A percentile compares a stretch with the other conserved stretches of the same genome.
Conservation (phyloP, 257 asterid genomes). For the Rhazya stricta region DNA sequence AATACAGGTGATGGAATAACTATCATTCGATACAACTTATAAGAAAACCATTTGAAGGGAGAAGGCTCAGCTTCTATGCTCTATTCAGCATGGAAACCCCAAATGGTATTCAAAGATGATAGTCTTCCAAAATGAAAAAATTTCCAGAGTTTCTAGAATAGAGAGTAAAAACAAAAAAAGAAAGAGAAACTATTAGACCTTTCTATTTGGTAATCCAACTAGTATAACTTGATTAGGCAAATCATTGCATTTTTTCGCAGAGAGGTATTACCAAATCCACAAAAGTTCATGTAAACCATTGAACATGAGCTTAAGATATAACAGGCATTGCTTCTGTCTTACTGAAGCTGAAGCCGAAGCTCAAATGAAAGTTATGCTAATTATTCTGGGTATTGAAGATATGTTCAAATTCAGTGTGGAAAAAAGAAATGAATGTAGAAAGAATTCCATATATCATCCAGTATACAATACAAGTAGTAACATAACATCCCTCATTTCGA, state of each 20-base stretch:
- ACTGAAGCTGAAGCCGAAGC: slow-evolving; percentile 2
- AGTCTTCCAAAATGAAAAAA: not conserved
- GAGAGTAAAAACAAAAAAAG: not conserved
- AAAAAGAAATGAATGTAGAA: slow-evolving; percentile 1
- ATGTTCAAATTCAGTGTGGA: not conserved
- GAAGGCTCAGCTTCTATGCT: not conserved
- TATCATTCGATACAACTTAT: not conserved
- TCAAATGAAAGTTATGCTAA: not conserved
- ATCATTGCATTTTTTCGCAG: not conserved
- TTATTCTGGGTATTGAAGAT: not conserved
- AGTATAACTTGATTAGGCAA: not conserved
- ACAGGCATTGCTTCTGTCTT: not conserved
- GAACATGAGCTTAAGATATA: not conserved
- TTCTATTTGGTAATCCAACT: not conserved
- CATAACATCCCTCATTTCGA: not conserved
- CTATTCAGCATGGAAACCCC: not conserved
- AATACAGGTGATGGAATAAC: not conserved
- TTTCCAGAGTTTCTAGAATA: not conserved
- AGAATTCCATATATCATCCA: not conserved
- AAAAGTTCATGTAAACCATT: not conserved
- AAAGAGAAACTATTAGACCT: not conserved
- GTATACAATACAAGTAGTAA: not conserved
- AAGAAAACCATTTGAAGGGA: not conserved
- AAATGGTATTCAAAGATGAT: not conserved
- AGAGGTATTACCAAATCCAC: not conserved